phyloP scores from a whole-genome alignment of 1,284 basidiomycete genomes.

The Sporisorium iseilematis-ciliati region DNA sequence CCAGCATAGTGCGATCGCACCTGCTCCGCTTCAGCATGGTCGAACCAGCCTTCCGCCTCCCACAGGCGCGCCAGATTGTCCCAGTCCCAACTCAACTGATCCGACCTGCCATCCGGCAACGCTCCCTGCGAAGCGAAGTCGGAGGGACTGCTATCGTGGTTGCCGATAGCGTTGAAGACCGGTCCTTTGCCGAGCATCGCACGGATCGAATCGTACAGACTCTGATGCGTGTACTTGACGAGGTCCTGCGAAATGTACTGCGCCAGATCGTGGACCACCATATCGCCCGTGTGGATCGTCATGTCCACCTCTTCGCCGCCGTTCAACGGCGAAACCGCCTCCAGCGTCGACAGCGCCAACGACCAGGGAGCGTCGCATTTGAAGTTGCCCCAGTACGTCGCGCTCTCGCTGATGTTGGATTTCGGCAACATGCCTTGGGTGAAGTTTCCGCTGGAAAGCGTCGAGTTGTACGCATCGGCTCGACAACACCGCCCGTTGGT shows the following conservation, averaged over 20 bases:
- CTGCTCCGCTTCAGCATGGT: slow-evolving; percentile 74
- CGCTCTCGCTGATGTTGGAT: slow-evolving; percentile 51
- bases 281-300: slow-evolving; percentile 81
- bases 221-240: slow-evolving; percentile 66
- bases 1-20: slow-evolving; percentile 80
- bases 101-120: slow-evolving; percentile 57
- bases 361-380: slow-evolving; percentile 79
- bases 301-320: slow-evolving; percentile 77
- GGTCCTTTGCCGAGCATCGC: slow-evolving; percentile 57
- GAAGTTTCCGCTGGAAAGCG: slow-evolving; percentile 71
- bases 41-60: slow-evolving; percentile 77
- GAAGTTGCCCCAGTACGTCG: slow-evolving; percentile 68
- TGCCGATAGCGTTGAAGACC: slow-evolving; percentile 66
- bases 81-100: slow-evolving; percentile 67
- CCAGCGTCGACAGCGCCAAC: slow-evolving; percentile 76
- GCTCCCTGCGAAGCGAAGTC: slow-evolving; percentile 56
- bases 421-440: slow-evolving; percentile 42
- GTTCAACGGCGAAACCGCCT: slow-evolving; percentile 78
- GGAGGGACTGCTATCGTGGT: slow-evolving; percentile 66
- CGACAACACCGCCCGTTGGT: slow-evolving; percentile 81
- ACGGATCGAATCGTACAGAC: slow-evolving; percentile 61
- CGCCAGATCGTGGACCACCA: slow-evolving; percentile 73
- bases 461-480: slow-evolving; percentile 73
- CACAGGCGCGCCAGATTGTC: slow-evolving; percentile 60
- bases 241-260: slow-evolving; percentile 64